Conservation (phyloP, 2,329 filamentous ascomycete species). For the Malbranchea zuffiana region DNA sequence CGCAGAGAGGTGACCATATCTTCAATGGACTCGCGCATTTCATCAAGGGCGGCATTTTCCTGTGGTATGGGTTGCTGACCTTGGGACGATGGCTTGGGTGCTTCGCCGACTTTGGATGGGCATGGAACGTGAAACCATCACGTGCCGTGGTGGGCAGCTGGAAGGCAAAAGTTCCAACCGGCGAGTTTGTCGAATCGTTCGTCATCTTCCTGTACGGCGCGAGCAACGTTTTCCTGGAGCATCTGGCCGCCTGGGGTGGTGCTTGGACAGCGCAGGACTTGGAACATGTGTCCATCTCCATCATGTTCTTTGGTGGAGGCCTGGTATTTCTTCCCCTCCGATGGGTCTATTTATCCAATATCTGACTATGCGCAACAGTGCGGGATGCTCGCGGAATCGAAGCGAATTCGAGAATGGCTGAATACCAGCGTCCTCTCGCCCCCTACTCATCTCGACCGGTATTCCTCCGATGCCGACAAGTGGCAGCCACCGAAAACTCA, state of each 20-base stretch:
- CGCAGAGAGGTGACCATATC: conserved; percentile 54
- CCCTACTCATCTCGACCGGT: conserved; percentile 6
- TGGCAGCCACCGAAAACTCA: conserved; percentile 57
- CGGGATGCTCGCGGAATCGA: conserved; percentile 78
- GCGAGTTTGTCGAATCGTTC: conserved; percentile 80
- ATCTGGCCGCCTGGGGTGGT: conserved; percentile 60
- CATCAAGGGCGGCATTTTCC: conserved; percentile 89
- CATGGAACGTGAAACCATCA: conserved; percentile 75
- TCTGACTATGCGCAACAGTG: conserved; percentile 36
- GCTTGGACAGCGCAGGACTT: conserved; percentile 69
- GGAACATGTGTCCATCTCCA: conserved; percentile 83
- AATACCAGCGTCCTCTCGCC: conserved; percentile 38
- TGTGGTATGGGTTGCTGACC: conserved; percentile 81
- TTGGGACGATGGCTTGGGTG: conserved; percentile 82
- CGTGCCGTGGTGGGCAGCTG: conserved; percentile 49
- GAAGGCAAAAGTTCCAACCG: conserved; percentile 54
- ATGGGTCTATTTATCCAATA: no score
- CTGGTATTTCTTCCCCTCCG: conserved; percentile 42
- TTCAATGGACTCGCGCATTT: conserved; percentile 87
- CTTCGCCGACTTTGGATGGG: conserved; percentile 86
- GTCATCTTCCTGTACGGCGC: conserved; percentile 83
- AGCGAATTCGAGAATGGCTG: conserved; percentile 48
- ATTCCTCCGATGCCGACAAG: conserved; percentile 30
- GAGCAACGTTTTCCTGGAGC: conserved; percentile 87
- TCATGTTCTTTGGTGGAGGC: conserved; percentile 89